Evolutionary conservation across 2,329 filamentous ascomycete genomes (phyloP), one percentile per base, ranked within the genome.

Genomic region (Alternaria infectoria): DNA sequence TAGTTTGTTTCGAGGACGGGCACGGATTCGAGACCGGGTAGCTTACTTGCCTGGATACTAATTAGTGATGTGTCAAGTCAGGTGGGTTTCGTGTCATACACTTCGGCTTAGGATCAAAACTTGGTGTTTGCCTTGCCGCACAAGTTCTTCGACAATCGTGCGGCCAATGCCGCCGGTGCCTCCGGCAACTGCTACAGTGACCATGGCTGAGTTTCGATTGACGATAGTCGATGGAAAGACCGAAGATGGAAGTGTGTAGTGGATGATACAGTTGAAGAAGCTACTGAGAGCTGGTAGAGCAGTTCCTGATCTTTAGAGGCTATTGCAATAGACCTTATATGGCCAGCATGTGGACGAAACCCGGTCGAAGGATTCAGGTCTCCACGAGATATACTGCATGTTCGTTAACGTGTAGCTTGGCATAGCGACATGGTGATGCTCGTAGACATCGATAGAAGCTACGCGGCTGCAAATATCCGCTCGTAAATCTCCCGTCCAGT

Each of bases 111-210:
- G 49, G 5, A 74, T 55, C 21, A 71, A 36, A 12, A 68, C 57
- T 19, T 66, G 46, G 47, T 74, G 66, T 13, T 65, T 66, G 8
- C 57, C 55, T 51, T 66, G 63, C 2, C 40, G 43, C 0, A 66
- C 57, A 6, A 74, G 59, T 10, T 59, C 66, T 23, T 70, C 63
- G 28, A 73, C 65, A 10, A 74, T 64, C 8, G 61, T 62, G 3
- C 65, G 60, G 12, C 71, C 70, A n/a, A 73, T 50, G 5, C 66
- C 65, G 17, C 71, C 70, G 7, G 69, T 73, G 8, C 71, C 71
- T 62, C 71, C 71, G 10, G 71, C 69, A 17, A 74, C 60, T 61
- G 66, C 70, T 52, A 73, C 59, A 6, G 51, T 69, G 54, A 61
- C 57, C 61, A 64, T 64, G 13, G 19, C 28, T 23, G n/a, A 36